Evolutionary conservation across 495 filamentous ascomycete genomes (phyloP).

Genomic region (Bathelium albidoporum): DNA sequence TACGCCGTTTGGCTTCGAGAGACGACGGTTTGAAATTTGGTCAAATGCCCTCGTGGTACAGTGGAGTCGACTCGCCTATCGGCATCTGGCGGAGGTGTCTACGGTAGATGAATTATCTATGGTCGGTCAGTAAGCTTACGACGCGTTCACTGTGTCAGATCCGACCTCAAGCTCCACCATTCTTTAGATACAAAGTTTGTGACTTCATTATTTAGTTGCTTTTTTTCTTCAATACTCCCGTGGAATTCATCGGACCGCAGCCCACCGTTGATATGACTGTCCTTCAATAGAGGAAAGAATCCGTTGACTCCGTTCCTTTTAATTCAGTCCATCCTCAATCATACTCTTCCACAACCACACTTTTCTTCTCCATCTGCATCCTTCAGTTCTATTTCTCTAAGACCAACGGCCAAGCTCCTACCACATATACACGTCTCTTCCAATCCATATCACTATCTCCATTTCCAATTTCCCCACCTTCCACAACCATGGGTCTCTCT

Average conservation of each 20-base stretch:
- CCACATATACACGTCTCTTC: too few relatives aligned
- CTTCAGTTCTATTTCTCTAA: too few relatives aligned
- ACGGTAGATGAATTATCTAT: too few relatives aligned
- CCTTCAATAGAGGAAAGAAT: too few relatives aligned
- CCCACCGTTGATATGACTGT: not conserved
- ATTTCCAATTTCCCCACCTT: not conserved
- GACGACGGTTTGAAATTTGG: not conserved
- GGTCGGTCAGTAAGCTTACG: not conserved
- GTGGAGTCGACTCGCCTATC: not conserved
- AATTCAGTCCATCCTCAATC: too few relatives aligned
- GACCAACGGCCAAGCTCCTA: not conserved
- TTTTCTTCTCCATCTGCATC: too few relatives aligned
- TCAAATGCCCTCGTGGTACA: not conserved
- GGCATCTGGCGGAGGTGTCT: not conserved
- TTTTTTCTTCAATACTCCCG: not conserved
- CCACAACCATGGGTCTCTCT: constrained; percentile 16
- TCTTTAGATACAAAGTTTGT: not conserved
- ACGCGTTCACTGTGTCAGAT: not conserved
- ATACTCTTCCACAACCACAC: too few relatives aligned
- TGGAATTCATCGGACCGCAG: not conserved
- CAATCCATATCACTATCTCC: not conserved
- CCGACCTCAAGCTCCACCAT: not conserved
- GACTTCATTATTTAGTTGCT: not conserved
- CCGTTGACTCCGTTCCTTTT: too few relatives aligned
- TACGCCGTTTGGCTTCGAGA: too few relatives aligned